These are phyloP conservation scores for Citrullus colocynthis DNA, from an alignment of 306 rosid genomes.

Conservation along the genomic window DNA sequence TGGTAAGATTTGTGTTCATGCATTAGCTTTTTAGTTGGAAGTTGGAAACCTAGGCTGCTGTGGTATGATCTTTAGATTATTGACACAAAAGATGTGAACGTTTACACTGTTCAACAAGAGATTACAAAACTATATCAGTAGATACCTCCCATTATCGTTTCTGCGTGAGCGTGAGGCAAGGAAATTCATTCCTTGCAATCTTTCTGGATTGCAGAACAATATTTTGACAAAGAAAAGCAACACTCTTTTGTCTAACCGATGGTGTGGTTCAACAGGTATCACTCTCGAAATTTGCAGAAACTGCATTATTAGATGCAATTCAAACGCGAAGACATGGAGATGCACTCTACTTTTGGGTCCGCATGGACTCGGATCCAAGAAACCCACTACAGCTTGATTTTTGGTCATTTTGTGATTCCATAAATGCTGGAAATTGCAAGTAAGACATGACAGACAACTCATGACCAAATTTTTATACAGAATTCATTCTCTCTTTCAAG, in stretches of 20 bases:
- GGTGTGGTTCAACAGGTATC: slow-evolving; percentile 49
- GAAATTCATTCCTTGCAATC: background rate
- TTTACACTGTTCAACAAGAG: background rate
- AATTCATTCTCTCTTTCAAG: background rate
- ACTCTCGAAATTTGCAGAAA: slow-evolving; percentile 62
- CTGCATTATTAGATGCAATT: slow-evolving; percentile 55
- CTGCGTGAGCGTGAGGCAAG: background rate
- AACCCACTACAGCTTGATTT: slow-evolving; percentile 61
- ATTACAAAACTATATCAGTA: background rate
- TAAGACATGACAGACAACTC: slow-evolving; percentile 17
- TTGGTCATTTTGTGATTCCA: slow-evolving; percentile 86
- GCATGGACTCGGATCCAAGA: slow-evolving; percentile 63
- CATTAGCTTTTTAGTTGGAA: background rate
- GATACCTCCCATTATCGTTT: background rate
- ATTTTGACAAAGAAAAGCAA: background rate
- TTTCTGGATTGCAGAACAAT: background rate
- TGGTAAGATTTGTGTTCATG: background rate
- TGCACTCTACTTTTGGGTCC: slow-evolving; percentile 87
- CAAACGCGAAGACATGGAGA: slow-evolving; percentile 64
- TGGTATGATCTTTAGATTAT: background rate
- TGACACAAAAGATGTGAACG: background rate
- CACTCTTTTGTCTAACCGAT: slow-evolving; percentile 11
- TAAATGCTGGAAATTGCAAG: slow-evolving; percentile 98
- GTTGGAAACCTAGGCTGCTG: background rate
- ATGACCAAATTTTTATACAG: background rate